Evolutionary conservation across 371 early-diverging fungal genomes (phyloP).

Genomic region (Haplosporangium sp.): DNA sequence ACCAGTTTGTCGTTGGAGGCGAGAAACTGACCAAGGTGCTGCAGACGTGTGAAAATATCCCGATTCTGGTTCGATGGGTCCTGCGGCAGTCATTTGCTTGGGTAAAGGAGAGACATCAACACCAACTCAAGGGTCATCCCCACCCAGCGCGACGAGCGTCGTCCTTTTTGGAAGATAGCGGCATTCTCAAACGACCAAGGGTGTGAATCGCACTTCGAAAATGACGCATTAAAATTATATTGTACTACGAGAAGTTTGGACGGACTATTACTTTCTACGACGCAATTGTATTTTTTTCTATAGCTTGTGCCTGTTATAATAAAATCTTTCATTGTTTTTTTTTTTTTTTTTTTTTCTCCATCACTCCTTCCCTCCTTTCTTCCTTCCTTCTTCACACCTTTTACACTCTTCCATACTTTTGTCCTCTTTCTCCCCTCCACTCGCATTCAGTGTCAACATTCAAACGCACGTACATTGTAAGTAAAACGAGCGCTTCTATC

Average conservation of each 20-base stretch:
- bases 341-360: background rate
- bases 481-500: background rate
- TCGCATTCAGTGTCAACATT: too few species aligned
- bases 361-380: background rate
- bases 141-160: slow-evolving; percentile 29
- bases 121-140: slow-evolving; percentile 5
- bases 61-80: slow-evolving; percentile 51
- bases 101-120: slow-evolving; percentile 30
- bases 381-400: background rate
- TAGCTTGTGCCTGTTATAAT: too few species aligned
- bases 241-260: too few species aligned
- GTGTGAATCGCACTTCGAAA: slow-evolving; percentile 11
- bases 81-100: slow-evolving; percentile 36
- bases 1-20: slow-evolving; percentile 19
- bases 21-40: slow-evolving; percentile 34
- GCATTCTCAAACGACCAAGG: slow-evolving; percentile 35
- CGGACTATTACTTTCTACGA: too few species aligned
- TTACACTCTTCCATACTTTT: too few species aligned
- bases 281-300: too few species aligned
- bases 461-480: background rate
- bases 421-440: background rate
- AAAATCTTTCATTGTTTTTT: background rate
- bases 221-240: too few species aligned
- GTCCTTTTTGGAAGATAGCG: slow-evolving; percentile 30
- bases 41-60: slow-evolving; percentile 35